Conservation (phyloP, 2,329 filamentous ascomycete species). For the Leptographium lundbergii region DNA sequence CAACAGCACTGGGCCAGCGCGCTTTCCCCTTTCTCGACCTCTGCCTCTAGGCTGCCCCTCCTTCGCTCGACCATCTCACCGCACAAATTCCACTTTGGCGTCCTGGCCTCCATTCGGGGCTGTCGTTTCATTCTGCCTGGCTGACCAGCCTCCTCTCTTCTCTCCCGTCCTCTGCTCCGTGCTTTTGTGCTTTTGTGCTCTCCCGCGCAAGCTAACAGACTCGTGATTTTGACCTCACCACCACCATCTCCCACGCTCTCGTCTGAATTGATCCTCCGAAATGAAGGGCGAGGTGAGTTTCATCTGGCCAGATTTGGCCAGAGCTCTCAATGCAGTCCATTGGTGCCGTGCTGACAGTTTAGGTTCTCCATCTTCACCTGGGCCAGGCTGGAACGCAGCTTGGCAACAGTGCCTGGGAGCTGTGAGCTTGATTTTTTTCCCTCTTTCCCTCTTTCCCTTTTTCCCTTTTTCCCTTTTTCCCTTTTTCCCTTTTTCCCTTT, state of each 20-base stretch:
- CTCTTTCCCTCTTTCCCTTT: too few relatives aligned
- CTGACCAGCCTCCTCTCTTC: background rate
- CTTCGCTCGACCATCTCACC: conserved; percentile 6
- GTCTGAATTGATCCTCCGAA: conserved; percentile 15
- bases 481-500: too few relatives aligned
- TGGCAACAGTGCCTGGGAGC: conserved; percentile 64
- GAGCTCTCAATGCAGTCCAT: background rate
- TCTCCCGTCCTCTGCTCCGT: background rate
- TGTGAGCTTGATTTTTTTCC: conserved; percentile 34
- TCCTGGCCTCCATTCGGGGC: background rate
- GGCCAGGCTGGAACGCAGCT: conserved; percentile 63
- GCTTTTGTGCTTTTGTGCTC: background rate
- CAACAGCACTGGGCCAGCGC: background rate
- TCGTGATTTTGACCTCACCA: background rate
- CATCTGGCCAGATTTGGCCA: background rate
- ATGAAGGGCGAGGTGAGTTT: conserved; percentile 47
- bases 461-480: too few relatives aligned
- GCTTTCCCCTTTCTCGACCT: conserved; percentile 2
- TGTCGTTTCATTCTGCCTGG: background rate
- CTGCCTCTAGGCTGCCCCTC: conserved; percentile 5
- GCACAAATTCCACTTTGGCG: conserved; percentile 5
- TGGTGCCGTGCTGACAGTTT: conserved; percentile 1
- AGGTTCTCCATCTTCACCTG: conserved; percentile 53
- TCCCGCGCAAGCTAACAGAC: conserved; percentile 1
- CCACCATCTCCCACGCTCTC: background rate